Evolutionary conservation across 2,329 filamentous ascomycete species (phyloP).

Genomic region (Phialocephala subalpina): DNA sequence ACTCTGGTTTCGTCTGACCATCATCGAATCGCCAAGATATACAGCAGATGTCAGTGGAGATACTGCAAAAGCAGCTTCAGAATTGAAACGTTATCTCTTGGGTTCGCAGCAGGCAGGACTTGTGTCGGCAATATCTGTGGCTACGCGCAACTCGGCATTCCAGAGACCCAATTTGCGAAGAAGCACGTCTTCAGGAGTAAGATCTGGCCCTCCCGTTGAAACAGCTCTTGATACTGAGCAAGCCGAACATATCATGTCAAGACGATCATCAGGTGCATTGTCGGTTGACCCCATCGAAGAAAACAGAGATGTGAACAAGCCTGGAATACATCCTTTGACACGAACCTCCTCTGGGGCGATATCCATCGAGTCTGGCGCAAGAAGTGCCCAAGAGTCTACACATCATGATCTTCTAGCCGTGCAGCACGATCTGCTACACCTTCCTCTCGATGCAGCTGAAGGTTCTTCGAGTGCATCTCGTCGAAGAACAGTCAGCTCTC

Average conservation of each 20-base stretch:
- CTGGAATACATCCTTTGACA: not conserved
- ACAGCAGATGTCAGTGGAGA: slow-evolving; percentile 63
- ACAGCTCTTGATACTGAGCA: not conserved
- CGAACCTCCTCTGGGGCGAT: slow-evolving; percentile 16
- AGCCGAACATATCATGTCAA: not conserved
- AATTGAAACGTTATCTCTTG: slow-evolving; percentile 30
- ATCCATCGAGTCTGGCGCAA: slow-evolving; percentile 15
- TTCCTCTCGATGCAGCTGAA: not conserved
- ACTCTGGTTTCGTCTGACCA: slow-evolving; percentile 71
- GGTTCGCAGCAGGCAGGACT: slow-evolving; percentile 15
- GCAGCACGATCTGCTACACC: slow-evolving; percentile 3
- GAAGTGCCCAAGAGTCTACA: slow-evolving; percentile 4
- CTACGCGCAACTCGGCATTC: not conserved
- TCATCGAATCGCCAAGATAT: slow-evolving; percentile 72
- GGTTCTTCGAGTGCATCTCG: not conserved
- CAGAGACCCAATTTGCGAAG: not conserved
- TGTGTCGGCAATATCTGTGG: slow-evolving; percentile 17
- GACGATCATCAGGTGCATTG: not conserved
- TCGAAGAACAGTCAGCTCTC: not conserved
- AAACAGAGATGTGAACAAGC: not conserved
- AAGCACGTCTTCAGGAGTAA: not conserved
- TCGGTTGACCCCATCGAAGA: not conserved
- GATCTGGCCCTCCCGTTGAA: not conserved
- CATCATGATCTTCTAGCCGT: slow-evolving; percentile 5
- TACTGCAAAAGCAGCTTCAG: slow-evolving; percentile 31